Conservation (phyloP, 2,329 filamentous ascomycete species). For the Cladophialophora immunda region DNA sequence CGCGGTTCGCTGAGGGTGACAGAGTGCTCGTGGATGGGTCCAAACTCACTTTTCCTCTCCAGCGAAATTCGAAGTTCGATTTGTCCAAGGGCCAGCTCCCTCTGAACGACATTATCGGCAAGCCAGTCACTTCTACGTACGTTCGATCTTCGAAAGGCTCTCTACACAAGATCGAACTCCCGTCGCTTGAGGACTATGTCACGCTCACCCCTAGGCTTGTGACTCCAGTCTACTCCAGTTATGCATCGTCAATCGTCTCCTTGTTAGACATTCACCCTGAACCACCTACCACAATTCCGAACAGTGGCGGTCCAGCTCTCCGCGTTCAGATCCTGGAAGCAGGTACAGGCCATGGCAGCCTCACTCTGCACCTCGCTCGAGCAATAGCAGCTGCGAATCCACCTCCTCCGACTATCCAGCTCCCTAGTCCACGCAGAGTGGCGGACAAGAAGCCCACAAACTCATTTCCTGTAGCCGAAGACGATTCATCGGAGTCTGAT, state of each 20-base stretch:
- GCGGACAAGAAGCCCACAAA: slow-evolving; percentile 32
- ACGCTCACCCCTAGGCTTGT: slow-evolving; percentile 72
- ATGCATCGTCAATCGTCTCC: slow-evolving; percentile 78
- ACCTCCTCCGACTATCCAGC: slow-evolving; percentile 51
- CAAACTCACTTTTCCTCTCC: slow-evolving; percentile 54
- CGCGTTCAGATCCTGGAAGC: slow-evolving; percentile 81
- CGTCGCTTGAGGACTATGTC: slow-evolving; percentile 78
- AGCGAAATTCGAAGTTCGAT: slow-evolving; percentile 46
- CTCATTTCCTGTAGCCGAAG: slow-evolving; percentile 34
- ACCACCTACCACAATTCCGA: slow-evolving; percentile 39
- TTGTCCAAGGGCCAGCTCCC: slow-evolving; percentile 45
- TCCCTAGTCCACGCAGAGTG: slow-evolving; percentile 40
- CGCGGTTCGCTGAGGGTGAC: slow-evolving; percentile 50
- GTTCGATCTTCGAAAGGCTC: slow-evolving; percentile 25
- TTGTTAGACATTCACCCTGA: slow-evolving; percentile 76
- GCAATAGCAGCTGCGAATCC: slow-evolving; percentile 77
- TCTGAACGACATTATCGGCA: slow-evolving; percentile 70
- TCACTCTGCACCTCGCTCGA: slow-evolving; percentile 78
- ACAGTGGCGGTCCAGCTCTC: slow-evolving; percentile 37
- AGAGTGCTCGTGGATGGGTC: slow-evolving; percentile 52
- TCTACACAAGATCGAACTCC: slow-evolving; percentile 44
- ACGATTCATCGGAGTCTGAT: slow-evolving; percentile 21
- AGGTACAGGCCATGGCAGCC: slow-evolving; percentile 82
- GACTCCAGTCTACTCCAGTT: slow-evolving; percentile 81
- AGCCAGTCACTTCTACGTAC: slow-evolving; percentile 43